Evolutionary conservation across 2,329 filamentous ascomycete species (phyloP).

Genomic region (Colletotrichum sp.): DNA sequence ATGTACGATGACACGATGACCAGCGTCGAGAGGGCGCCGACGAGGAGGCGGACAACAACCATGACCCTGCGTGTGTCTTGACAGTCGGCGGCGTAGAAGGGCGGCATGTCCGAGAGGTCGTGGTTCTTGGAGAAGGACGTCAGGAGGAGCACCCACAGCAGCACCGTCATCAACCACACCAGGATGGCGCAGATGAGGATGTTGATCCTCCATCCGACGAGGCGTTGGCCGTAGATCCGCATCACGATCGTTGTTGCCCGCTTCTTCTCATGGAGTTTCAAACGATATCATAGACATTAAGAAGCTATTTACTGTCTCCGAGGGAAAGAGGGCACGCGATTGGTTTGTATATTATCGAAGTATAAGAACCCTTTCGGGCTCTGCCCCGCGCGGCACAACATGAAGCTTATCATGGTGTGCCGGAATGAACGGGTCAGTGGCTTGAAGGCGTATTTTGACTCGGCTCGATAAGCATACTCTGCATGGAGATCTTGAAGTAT

Average conservation of each 20-base stretch:
- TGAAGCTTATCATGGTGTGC: neutral
- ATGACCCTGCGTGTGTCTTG: neutral
- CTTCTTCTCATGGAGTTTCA: neutral
- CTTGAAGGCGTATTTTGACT: neutral
- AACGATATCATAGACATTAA: neutral
- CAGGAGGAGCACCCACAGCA: neutral
- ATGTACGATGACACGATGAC: constrained; percentile 21
- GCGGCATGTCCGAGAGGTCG: neutral
- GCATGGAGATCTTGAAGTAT: neutral
- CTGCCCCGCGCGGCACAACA: neutral
- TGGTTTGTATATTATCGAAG: neutral
- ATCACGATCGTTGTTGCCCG: neutral
- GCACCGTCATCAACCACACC: neutral
- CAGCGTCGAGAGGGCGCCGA: constrained; percentile 41
- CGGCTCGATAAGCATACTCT: neutral
- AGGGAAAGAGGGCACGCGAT: neutral
- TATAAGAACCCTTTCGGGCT: neutral
- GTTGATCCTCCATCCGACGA: neutral
- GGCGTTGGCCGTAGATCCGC: neutral
- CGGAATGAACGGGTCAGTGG: neutral
- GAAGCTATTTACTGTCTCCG: neutral
- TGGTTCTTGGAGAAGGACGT: neutral
- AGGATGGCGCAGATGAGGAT: neutral
- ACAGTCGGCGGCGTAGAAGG: neutral
- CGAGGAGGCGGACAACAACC: constrained; percentile 32